Evolutionary conservation across 257 asterid genomes (phyloP).

Genomic region (Solanum clarkiae): DNA sequence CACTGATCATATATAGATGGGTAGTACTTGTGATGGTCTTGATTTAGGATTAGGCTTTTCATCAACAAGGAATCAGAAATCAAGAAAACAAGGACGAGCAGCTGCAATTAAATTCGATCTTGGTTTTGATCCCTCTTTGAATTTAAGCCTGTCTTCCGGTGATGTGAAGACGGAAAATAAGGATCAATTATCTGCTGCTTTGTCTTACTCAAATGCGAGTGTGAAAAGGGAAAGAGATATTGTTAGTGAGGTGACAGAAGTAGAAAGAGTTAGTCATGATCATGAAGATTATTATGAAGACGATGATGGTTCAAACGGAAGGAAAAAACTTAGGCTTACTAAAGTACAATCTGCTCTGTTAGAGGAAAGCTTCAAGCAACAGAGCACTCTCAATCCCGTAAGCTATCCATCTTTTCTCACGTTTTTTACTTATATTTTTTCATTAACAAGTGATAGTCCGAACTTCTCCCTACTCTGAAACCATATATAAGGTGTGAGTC

Average conservation of each 20-base stretch:
- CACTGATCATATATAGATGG: constrained; percentile 25
- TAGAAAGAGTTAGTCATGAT: constrained; percentile 36
- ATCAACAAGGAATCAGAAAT: constrained; percentile 8
- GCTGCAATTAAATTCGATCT: neutral
- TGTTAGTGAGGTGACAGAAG: constrained; percentile 41
- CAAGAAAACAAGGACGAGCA: constrained; percentile 6
- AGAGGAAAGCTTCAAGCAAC: constrained; percentile 47
- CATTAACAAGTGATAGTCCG: too few relatives aligned
- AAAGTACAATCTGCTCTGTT: constrained; percentile 49
- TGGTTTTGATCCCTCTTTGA: constrained; percentile 43
- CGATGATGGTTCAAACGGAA: constrained; percentile 29
- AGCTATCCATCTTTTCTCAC: neutral
- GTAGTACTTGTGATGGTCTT: constrained; percentile 36
- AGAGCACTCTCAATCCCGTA: constrained; percentile 60
- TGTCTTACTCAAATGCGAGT: constrained; percentile 61
- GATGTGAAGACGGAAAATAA: constrained; percentile 6
- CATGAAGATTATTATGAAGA: constrained; percentile 5
- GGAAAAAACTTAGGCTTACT: constrained; percentile 49
- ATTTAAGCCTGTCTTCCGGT: constrained; percentile 57
- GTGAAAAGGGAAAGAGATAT: constrained; percentile 57
- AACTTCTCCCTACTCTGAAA: neutral
- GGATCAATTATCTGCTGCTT: constrained; percentile 14
- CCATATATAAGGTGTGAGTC: neutral
- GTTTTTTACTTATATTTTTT: neutral
- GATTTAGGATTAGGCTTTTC: constrained; percentile 53